These are phyloP conservation scores for Millerozyma miso DNA, from an alignment of 805 yeast genomes.

Conservation along the genomic window DNA sequence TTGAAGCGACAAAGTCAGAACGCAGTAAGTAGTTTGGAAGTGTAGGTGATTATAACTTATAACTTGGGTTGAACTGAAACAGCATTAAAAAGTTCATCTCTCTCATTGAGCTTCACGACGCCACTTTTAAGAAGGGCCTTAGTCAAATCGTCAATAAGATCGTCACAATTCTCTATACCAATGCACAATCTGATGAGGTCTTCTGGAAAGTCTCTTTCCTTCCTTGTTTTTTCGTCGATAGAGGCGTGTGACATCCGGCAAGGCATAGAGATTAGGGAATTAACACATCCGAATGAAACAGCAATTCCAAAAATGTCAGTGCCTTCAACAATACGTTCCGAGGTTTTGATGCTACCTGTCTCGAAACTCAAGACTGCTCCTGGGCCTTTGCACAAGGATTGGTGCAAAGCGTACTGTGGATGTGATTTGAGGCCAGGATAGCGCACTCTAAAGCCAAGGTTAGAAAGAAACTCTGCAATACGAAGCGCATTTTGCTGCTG, in stretches of 20 bases:
- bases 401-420: constrained; percentile 78
- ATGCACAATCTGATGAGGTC: constrained; percentile 86
- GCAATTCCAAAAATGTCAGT: constrained; percentile 82
- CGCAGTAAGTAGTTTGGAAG: too few species aligned
- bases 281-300: constrained; percentile 92
- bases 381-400: constrained; percentile 71
- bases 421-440: constrained; percentile 82
- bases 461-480: constrained; percentile 70
- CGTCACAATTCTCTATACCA: constrained; percentile 83
- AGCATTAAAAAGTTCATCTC: constrained; percentile 38
- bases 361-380: constrained; percentile 90
- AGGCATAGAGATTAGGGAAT: constrained; percentile 88
- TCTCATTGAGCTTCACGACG: constrained; percentile 40
- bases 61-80: constrained; percentile 28
- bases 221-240: constrained; percentile 80
- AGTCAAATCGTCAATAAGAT: constrained; percentile 75
- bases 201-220: constrained; percentile 87
- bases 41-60: too few species aligned
- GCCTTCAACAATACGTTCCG: constrained; percentile 70
- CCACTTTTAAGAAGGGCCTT: constrained; percentile 68
- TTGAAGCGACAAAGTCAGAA: too few species aligned
- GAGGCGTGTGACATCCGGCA: constrained; percentile 98
- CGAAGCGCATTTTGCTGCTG: constrained; percentile 78
- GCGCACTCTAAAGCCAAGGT: constrained; percentile 69
- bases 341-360: constrained; percentile 66